Percentiles rank a stretch among this genome's conserved stretches.
phyloP scores from a whole-genome alignment of 495 filamentous ascomycete genomes.

The Letharia lupina region DNA sequence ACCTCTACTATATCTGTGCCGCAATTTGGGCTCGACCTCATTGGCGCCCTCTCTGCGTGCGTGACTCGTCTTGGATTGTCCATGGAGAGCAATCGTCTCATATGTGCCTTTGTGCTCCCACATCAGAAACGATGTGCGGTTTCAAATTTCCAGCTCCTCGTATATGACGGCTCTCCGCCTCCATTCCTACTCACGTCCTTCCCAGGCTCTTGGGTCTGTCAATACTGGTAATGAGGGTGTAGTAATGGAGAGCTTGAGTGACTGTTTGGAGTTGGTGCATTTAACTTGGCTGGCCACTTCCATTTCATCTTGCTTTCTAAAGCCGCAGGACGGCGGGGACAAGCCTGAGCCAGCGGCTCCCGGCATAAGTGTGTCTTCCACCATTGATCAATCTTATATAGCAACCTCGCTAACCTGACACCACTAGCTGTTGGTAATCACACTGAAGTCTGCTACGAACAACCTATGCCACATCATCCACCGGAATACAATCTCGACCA shows the following conservation, averaged over 20 bases:
- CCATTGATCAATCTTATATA: neutral
- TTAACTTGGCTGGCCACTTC: slow-evolving; percentile 27
- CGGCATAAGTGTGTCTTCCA: slow-evolving; percentile 1
- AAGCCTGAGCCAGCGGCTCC: slow-evolving; percentile 17
- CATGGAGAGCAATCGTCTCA: slow-evolving; percentile 10
- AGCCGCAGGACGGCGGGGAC: slow-evolving; percentile 21
- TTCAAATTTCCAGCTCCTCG: slow-evolving; percentile 10
- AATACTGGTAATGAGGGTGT: slow-evolving; percentile 12
- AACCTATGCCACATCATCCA: slow-evolving; percentile 43
- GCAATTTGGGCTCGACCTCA: slow-evolving; percentile 1
- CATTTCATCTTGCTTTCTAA: slow-evolving; percentile 23
- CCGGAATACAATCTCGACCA: slow-evolving; percentile 39
- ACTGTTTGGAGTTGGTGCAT: slow-evolving; percentile 21
- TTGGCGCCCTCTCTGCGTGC: slow-evolving; percentile 12
- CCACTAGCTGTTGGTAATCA: slow-evolving; percentile 20
- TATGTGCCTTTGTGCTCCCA: slow-evolving; percentile 11
- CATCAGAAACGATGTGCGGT: slow-evolving; percentile 16
- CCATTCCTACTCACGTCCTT: slow-evolving; percentile 3
- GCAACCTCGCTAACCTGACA: slow-evolving; percentile 3
- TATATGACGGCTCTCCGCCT: slow-evolving; percentile 9
- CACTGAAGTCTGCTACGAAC: slow-evolving; percentile 40
- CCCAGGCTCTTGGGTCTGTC: slow-evolving; percentile 5
- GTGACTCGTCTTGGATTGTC: neutral
- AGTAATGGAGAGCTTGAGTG: slow-evolving; percentile 24
- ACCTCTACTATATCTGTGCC: slow-evolving; percentile 11